Percentiles rank a stretch among this genome's conserved stretches.
Evolutionary conservation across 2,329 filamentous ascomycete species (phyloP).

Genomic region (Aureobasidium sp.): DNA sequence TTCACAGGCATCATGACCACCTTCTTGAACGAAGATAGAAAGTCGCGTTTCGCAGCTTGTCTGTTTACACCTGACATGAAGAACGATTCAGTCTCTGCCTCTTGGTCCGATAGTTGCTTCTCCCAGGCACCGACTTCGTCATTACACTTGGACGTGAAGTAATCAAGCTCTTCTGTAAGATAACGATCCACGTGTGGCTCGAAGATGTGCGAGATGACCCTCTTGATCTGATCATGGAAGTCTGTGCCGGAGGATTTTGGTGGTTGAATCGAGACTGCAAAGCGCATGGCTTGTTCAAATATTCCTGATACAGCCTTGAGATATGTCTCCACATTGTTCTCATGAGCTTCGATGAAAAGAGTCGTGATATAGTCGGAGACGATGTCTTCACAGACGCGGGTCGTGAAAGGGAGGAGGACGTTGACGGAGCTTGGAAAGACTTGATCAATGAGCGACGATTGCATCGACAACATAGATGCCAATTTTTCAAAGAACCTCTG

Average conservation of each 20-base stretch:
- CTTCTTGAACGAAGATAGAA: constrained; percentile 92
- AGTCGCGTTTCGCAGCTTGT: constrained; percentile 93
- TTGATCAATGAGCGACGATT: constrained; percentile 68
- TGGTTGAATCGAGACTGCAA: constrained; percentile 63
- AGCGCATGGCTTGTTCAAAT: constrained; percentile 76
- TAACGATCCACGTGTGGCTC: constrained; percentile 93
- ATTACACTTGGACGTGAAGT: constrained; percentile 71
- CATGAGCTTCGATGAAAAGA: constrained; percentile 80
- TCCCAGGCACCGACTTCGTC: constrained; percentile 79
- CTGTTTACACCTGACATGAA: constrained; percentile 94
- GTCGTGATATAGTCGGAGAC: constrained; percentile 79
- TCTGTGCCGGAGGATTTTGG: constrained; percentile 56
- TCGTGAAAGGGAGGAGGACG: constrained; percentile 71
- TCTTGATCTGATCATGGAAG: constrained; percentile 58
- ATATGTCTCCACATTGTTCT: constrained; percentile 66
- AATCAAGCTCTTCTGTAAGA: constrained; percentile 81
- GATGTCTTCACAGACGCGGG: constrained; percentile 73
- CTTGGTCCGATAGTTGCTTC: constrained; percentile 82
- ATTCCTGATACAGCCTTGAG: constrained; percentile 79
- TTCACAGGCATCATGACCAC: constrained; percentile 99
- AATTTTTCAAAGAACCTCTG: constrained; percentile 72
- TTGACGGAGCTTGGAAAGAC: constrained; percentile 68
- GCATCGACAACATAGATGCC: constrained; percentile 70
- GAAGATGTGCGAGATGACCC: constrained; percentile 65
- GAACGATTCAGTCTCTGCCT: constrained; percentile 83